These are phyloP conservation scores for Paecilomyces formosus DNA, from an alignment of 2,329 filamentous ascomycete species.

Conservation along the genomic window DNA sequence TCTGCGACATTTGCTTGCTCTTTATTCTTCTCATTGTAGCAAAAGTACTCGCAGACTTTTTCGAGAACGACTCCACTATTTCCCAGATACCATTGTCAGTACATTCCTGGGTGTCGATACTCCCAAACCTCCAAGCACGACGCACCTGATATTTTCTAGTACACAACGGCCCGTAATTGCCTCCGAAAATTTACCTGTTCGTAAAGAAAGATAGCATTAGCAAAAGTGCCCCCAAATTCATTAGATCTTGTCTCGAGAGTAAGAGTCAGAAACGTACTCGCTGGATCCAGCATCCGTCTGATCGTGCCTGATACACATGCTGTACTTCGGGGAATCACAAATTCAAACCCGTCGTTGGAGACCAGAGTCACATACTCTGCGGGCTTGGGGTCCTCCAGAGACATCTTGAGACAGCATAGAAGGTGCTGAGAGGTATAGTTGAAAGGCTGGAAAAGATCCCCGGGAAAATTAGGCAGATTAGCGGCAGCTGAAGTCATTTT, in stretches of 20 bases:
- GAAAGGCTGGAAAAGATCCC: background rate
- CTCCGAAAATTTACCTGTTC: conserved; percentile 54
- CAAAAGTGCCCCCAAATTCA: background rate
- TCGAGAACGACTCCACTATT: conserved; percentile 55
- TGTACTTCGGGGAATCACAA: conserved; percentile 53
- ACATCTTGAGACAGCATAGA: conserved; percentile 5
- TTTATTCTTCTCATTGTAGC: conserved; percentile 60
- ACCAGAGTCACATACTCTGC: conserved; percentile 57
- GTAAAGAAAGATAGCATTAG: conserved; percentile 1
- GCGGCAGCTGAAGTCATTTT: conserved; percentile 1
- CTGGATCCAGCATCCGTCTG: conserved; percentile 56
- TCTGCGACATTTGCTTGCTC: conserved; percentile 55
- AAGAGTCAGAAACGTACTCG: conserved; percentile 40
- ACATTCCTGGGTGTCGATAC: background rate
- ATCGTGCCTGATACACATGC: conserved; percentile 56
- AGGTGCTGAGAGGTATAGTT: background rate
- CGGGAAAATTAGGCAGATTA: background rate
- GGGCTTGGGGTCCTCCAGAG: conserved; percentile 8
- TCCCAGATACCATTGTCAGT: background rate
- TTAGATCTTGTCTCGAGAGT: background rate
- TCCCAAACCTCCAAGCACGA: background rate
- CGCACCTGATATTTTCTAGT: conserved; percentile 54
- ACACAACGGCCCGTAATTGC: conserved; percentile 50
- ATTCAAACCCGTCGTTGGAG: conserved; percentile 58
- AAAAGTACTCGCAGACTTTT: conserved; percentile 64